Evolutionary conservation across 805 yeast species (phyloP).

Genomic region (Maudiozyma saulgeensis): DNA sequence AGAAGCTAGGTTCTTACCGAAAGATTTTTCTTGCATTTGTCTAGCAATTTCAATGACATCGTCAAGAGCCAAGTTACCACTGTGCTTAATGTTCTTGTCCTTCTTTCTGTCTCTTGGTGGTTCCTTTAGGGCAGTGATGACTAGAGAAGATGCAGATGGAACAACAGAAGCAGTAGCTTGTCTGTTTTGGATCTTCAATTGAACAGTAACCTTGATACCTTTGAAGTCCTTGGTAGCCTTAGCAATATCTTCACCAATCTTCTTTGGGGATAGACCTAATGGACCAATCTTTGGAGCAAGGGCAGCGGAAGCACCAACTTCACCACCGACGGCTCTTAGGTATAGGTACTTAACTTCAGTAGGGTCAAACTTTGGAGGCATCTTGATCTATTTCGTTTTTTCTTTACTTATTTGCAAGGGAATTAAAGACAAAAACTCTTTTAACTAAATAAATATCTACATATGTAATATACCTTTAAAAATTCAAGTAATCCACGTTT

Average conservation of each 20-base stretch:
- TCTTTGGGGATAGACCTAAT: slow-evolving; percentile 99
- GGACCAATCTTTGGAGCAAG: slow-evolving; percentile 99
- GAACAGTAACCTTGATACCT: slow-evolving; percentile 98
- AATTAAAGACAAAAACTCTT: not conserved
- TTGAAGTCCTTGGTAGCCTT: slow-evolving; percentile 98
- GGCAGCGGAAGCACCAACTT: slow-evolving; percentile 99
- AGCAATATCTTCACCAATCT: slow-evolving; percentile 99
- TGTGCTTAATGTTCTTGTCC: slow-evolving; percentile 99
- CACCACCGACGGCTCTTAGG: slow-evolving; percentile 99
- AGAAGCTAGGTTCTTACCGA: slow-evolving; percentile 94
- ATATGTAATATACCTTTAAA: too few relatives aligned
- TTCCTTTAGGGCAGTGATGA: slow-evolving; percentile 98
- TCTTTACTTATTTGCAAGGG: not conserved
- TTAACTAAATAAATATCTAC: too few relatives aligned
- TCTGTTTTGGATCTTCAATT: slow-evolving; percentile 98
- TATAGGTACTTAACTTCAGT: slow-evolving; percentile 95
- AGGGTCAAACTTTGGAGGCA: slow-evolving; percentile 99
- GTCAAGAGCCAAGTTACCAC: slow-evolving; percentile 95
- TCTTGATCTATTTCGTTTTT: slow-evolving; percentile 27
- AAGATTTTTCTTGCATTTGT: slow-evolving; percentile 93
- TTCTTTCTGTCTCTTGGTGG: slow-evolving; percentile 99
- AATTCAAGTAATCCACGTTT: too few relatives aligned
- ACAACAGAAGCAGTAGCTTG: slow-evolving; percentile 98
- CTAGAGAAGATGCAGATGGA: slow-evolving; percentile 98
- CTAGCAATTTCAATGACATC: slow-evolving; percentile 96